Base-by-base conservation (phyloP, 1,139 yeast species). In the Yamadazyma jaroonii region DNA sequence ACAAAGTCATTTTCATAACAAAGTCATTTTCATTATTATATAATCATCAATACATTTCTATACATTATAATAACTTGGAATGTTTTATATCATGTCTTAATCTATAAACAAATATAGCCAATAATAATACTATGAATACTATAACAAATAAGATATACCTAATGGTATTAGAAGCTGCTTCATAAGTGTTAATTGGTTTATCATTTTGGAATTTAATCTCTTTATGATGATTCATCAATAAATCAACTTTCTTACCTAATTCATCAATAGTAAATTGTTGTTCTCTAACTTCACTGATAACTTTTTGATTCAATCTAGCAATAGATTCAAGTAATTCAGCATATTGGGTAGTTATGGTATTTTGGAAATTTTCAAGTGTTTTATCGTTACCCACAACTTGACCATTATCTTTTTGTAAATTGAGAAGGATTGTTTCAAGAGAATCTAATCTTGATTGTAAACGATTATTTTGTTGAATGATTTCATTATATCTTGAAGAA, bases 31-130 rank as follows among this genome's bases (percentile, higher is more conserved):
- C n/a, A 23, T 29, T 29, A n/a, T n/a, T n/a, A n/a, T n/a, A 25
- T 13, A 9, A n/a, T 5, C 17, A 13, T 24, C 9, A 14, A 31
- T 31, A 23, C 14, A 26, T 30, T 12, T 5, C 13, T n/a, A n/a
- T n/a, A 10, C 9, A 17, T 49, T 55, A 76, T 43, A 77, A 64
- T 34, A 77, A 61, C 48, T 77, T 77, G 7, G 79, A 62, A 52
- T 76, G 82, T 48, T 75, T 76, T 37, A 76, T 74, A 47, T 76
- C 81, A 41, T 62, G 72, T 55, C 80, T 68, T 41, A 77, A 62
- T 50, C 74, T 62, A 50, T 67, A 67, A 15, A 75, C 65, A 41
- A 73, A 58, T 7, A 68, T 52, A 3, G 65, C 58, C 40, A 74
- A 62, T 3, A 65, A 52, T 20, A 66, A 48, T 12, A 74, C 50